phyloP scores from a whole-genome alignment of 2,329 filamentous ascomycete species.

The Colletotrichum orchidophilum region DNA sequence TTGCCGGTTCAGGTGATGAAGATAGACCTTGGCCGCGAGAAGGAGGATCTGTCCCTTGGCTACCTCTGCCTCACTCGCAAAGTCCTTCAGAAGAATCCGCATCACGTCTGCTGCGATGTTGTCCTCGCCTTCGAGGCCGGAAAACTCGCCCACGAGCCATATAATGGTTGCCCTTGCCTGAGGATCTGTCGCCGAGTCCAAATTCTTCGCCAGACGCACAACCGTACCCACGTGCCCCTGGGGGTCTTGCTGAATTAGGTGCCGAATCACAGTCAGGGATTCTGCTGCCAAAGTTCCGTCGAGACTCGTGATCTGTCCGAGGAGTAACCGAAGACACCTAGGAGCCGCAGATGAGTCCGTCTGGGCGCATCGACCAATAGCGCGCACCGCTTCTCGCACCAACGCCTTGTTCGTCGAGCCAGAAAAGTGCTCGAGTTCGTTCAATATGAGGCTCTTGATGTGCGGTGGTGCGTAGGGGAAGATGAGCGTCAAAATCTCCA shows the following conservation, averaged over 20 bases:
- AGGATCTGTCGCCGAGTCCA: constrained; percentile 88
- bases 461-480: constrained; percentile 83
- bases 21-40: constrained; percentile 94
- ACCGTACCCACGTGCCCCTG: constrained; percentile 84
- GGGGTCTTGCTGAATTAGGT: constrained; percentile 93
- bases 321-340: constrained; percentile 82
- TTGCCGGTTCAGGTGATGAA: constrained; percentile 82
- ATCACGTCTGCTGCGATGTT: constrained; percentile 95
- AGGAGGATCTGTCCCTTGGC: constrained; percentile 93
- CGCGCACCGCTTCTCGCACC: constrained; percentile 88
- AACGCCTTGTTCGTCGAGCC: constrained; percentile 74
- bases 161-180: constrained; percentile 94
- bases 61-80: constrained; percentile 82
- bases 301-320: constrained; percentile 87
- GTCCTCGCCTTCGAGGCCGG: constrained; percentile 80
- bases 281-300: constrained; percentile 92
- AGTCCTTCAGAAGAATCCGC: constrained; percentile 86
- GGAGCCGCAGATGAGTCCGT: constrained; percentile 75
- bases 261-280: constrained; percentile 91
- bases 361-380: constrained; percentile 93
- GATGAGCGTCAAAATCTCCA: constrained; percentile 89
- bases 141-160: constrained; percentile 96
- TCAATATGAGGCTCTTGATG: constrained; percentile 86
- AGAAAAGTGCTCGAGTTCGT: constrained; percentile 94
- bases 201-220: constrained; percentile 86